Conservation (phyloP, 192 early-diverging fungal species). For the Coemansia sp. region DNA sequence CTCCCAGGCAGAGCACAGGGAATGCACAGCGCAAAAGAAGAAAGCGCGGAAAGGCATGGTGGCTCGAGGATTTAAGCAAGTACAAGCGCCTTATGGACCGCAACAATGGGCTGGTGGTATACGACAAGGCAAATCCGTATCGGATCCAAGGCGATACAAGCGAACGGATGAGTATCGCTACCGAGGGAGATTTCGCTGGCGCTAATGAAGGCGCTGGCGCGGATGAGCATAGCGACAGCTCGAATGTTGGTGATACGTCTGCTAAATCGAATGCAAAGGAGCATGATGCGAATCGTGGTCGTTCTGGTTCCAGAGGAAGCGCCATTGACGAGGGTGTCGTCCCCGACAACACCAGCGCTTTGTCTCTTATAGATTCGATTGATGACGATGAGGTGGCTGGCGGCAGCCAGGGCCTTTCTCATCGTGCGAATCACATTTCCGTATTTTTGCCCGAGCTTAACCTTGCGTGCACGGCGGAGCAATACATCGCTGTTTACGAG, state of each 20-base stretch:
- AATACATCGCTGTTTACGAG: conserved; percentile 72
- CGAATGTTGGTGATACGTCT: not conserved
- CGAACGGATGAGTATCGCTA: conserved; percentile 9
- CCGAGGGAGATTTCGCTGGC: not conserved
- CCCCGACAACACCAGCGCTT: not conserved
- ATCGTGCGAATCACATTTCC: conserved; percentile 63
- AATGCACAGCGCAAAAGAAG: conserved; percentile 10
- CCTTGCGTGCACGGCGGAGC: conserved; percentile 71
- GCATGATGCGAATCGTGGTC: not conserved
- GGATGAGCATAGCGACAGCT: not conserved
- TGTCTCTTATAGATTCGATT: conserved; percentile 10
- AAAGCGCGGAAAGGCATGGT: conserved; percentile 34
- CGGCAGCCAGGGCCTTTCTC: conserved; percentile 49
- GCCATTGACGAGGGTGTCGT: not conserved
- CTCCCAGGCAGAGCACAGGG: not conserved
- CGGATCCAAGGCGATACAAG: conserved; percentile 47
- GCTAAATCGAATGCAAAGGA: not conserved
- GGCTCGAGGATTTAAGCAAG: conserved; percentile 48
- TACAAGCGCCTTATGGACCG: conserved; percentile 55
- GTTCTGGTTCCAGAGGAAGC: not conserved
- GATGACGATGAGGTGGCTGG: conserved; percentile 22
- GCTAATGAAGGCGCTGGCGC: not conserved
- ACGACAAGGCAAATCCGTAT: conserved; percentile 55
- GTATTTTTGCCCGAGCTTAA: conserved; percentile 74
- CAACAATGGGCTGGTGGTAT: conserved; percentile 51